Conservation (phyloP, 1,139 yeast species). For the Groenewaldozyma auringiensis region DNA sequence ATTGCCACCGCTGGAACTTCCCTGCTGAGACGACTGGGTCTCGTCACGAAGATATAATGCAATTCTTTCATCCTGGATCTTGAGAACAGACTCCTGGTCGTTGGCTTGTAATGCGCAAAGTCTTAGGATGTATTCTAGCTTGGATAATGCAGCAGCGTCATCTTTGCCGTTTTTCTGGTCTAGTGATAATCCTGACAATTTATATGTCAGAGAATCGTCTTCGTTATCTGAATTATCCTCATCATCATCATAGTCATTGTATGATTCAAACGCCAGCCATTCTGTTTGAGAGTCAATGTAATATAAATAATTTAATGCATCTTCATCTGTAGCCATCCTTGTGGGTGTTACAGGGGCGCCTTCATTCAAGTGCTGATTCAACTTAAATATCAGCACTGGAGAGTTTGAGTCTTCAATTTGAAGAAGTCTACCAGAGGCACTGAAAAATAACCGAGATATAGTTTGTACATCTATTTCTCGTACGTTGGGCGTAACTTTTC, state of each 20-base stretch:
- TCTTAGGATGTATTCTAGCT: conserved; percentile 59
- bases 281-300: conserved; percentile 26
- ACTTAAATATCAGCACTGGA: conserved; percentile 62
- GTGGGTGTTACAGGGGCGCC: not conserved
- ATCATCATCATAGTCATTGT: conserved; percentile 24
- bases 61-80: conserved; percentile 60
- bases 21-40: conserved; percentile 8
- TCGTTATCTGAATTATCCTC: conserved; percentile 24
- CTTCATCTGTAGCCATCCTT: conserved; percentile 4
- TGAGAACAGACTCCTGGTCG: conserved; percentile 49
- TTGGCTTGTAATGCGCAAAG: conserved; percentile 54
- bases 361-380: conserved; percentile 30
- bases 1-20: not conserved
- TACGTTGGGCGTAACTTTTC: conserved; percentile 33
- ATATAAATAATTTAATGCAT: conserved; percentile 11
- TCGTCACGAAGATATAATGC: conserved; percentile 59
- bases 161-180: not conserved
- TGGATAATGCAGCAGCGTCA: conserved; percentile 38
- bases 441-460: conserved; percentile 54
- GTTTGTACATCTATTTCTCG: conserved; percentile 35
- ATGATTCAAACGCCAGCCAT: conserved; percentile 51
- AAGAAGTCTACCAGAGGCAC: conserved; percentile 63
- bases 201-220: conserved; percentile 5
- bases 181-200: conserved; percentile 1
- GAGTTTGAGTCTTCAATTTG: conserved; percentile 56